Base-by-base conservation (phyloP, 2,329 filamentous ascomycete species). In the Colletotrichum neosansevieriae region DNA sequence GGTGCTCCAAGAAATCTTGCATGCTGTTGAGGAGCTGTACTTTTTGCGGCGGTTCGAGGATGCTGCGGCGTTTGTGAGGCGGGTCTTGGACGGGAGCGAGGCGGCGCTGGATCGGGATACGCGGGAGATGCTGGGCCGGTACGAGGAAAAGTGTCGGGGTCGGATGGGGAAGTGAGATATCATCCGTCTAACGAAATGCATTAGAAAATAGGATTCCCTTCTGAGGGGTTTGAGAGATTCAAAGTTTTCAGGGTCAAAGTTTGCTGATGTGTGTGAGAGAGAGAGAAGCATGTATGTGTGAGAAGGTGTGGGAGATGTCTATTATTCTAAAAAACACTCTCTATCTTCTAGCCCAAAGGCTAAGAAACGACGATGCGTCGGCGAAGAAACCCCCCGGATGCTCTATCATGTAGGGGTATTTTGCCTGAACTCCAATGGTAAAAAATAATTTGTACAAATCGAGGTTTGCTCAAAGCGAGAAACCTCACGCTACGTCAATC, bases 11-110 rank as follows among this genome's bases (percentile, higher is more conserved):
- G 80, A 84, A n/a, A 72, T 86, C 10, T 67, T 88, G 19, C 85
- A 88, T 72, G 86, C 86, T 0, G 83, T 86, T 7, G 86, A 88
- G 73, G 86, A 89, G 75, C 78, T 88, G 50, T 88, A 88, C 72
- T 88, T 86, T 74, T 84, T 84, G 71, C 76, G 80, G 6, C 77
- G 81, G 38, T 88, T 81, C 65, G 74, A 75, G 1, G 81, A 85
- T 61, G 85, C 81, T 2, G 77, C 79, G n/a, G 72, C 73, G 11
- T 81, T 88, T 50, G 76, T 82, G 6, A 63, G 72, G 2, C 70
- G 73, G 4, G 75, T 83, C 0, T 73, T 86, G 6, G 75, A 74
- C 4, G 73, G 71, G 7, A 74, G 71, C 13, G 72, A 70, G 4
- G 71, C 73, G 4, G 78, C 74, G 6, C 67, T 87, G 12, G 85